Percentiles rank a stretch among this genome's conserved stretches.
Evolutionary conservation across 2,329 filamentous ascomycete genomes (phyloP).

Genomic region (Calycina marina): DNA sequence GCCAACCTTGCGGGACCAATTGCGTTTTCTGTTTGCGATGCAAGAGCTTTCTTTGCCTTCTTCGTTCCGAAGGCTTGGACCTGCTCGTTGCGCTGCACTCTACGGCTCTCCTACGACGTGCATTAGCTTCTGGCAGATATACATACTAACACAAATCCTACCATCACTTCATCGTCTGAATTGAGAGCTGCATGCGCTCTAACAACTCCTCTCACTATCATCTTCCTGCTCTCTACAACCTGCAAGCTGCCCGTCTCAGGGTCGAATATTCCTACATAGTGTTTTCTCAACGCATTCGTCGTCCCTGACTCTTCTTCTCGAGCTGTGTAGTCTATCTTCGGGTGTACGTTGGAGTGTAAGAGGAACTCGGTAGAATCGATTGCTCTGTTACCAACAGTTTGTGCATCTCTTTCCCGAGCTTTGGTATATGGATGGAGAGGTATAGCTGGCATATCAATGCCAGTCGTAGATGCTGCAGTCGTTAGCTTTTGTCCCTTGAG

Average conservation of each 20-base stretch:
- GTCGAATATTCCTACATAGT: constrained; percentile 52
- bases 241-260: constrained; percentile 42
- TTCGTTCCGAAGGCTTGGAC: constrained; percentile 76
- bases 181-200: constrained; percentile 37
- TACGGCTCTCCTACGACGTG: constrained; percentile 36
- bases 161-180: constrained; percentile 30
- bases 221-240: constrained; percentile 48
- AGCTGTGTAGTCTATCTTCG: constrained; percentile 43
- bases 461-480: too few relatives aligned
- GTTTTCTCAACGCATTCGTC: constrained; percentile 34
- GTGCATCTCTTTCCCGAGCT: constrained; percentile 14
- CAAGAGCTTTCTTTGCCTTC: constrained; percentile 69
- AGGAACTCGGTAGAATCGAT: constrained; percentile 32
- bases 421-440: constrained; percentile 21
- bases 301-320: constrained; percentile 33
- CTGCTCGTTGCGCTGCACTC: constrained; percentile 51
- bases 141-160: constrained; percentile 14
- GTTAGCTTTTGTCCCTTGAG: too few relatives aligned
- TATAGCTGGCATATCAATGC: too few relatives aligned
- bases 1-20: constrained; percentile 29
- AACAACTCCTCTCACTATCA: constrained; percentile 43
- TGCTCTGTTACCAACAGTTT: constrained; percentile 12
- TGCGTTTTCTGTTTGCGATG: constrained; percentile 54
- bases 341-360: constrained; percentile 42
- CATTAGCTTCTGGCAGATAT: constrained; percentile 23